A percentile compares a stretch with the other conserved stretches of the same genome.
These are phyloP conservation scores for Fragaria iinumae DNA, from an alignment of 306 rosid genomes.

Conservation along the genomic window DNA sequence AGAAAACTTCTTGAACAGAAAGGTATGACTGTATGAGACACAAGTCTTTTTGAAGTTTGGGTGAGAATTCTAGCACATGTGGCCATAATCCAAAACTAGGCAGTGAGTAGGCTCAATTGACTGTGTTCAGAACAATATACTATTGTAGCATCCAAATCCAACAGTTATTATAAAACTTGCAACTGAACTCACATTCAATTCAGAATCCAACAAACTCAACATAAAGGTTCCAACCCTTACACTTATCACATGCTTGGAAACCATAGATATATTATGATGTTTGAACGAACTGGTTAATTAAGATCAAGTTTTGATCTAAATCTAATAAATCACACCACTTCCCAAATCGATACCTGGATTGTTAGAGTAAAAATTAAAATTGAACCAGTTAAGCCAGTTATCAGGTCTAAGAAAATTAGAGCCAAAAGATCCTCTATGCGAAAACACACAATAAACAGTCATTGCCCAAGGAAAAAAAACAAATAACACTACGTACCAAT, in stretches of 20 bases:
- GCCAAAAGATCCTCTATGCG: not conserved
- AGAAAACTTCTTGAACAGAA: not conserved
- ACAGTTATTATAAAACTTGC: not conserved
- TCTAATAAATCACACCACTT: not conserved
- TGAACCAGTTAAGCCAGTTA: not conserved
- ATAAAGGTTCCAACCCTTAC: not conserved
- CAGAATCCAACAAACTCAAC: not conserved
- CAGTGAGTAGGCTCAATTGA: not conserved
- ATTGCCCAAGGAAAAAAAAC: not conserved
- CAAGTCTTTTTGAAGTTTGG: not conserved
- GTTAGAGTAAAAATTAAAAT: not conserved
- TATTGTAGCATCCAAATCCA: not conserved
- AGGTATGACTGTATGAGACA: not conserved
- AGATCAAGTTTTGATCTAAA: not conserved
- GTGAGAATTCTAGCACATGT: not conserved
- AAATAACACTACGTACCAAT: conserved; percentile 32
- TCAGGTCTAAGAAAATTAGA: not conserved
- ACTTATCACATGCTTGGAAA: not conserved
- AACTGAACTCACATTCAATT: not conserved
- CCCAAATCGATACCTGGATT: not conserved
- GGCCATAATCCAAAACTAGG: not conserved
- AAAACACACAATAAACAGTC: not conserved
- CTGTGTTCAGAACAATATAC: not conserved
- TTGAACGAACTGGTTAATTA: not conserved
- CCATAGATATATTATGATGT: not conserved